A percentile compares a stretch with the other conserved stretches of the same genome.
Evolutionary conservation across 371 early-diverging fungal species (phyloP).

Genomic region (Mucor saturninus): DNA sequence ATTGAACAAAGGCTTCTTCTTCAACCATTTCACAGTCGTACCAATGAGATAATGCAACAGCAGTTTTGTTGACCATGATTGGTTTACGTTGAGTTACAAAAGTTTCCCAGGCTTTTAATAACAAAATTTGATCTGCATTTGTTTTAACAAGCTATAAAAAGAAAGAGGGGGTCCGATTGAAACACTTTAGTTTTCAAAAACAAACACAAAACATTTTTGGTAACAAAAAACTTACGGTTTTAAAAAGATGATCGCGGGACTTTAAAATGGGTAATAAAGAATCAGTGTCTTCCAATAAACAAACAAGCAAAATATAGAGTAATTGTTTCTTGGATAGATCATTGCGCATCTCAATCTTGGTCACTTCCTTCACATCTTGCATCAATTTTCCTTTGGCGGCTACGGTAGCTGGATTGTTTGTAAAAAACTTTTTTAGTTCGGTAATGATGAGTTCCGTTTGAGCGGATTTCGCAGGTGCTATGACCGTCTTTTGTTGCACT

Average conservation of each 20-base stretch:
- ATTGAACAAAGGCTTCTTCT: conserved; percentile 69
- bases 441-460: conserved; percentile 55
- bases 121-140: conserved; percentile 59
- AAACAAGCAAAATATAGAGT: conserved; percentile 61
- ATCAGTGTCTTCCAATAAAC: conserved; percentile 58
- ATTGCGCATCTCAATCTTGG: conserved; percentile 77
- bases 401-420: conserved; percentile 26
- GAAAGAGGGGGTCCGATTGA: too few relatives aligned
- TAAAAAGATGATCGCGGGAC: conserved; percentile 55
- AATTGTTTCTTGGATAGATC: conserved; percentile 72
- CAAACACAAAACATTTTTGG: neutral
- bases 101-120: conserved; percentile 72
- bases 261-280: conserved; percentile 30
- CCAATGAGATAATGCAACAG: conserved; percentile 62
- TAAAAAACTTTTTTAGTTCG: conserved; percentile 55
- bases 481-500: neutral
- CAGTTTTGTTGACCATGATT: conserved; percentile 54
- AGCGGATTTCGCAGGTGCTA: conserved; percentile 17
- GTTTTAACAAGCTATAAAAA: conserved; percentile 61
- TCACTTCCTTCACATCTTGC: conserved; percentile 76
- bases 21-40: conserved; percentile 77
- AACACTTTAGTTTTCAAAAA: neutral
- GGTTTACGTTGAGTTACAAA: conserved; percentile 57
- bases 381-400: conserved; percentile 32
- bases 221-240: conserved; percentile 44